A percentile compares a stretch with the other conserved stretches of the same genome.
These are phyloP conservation scores for Turnera subulata DNA, from an alignment of 345 rosid species.

Conservation along the genomic window DNA sequence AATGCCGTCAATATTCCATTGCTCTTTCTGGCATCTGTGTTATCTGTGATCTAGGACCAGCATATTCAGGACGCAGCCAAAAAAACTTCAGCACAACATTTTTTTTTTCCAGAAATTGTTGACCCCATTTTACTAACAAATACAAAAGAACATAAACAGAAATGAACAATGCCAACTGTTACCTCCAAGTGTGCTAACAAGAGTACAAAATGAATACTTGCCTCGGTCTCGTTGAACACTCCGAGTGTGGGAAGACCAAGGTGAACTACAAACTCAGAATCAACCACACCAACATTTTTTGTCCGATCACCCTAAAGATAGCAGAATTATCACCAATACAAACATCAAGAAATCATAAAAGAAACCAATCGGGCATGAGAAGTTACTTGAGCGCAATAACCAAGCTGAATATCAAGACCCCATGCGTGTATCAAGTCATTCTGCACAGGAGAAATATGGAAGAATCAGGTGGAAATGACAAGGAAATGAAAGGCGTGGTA, in stretches of 20 bases:
- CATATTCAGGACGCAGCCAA: too few relatives aligned
- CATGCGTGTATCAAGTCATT: conserved; percentile 93
- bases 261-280: conserved; percentile 83
- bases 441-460: conserved; percentile 32
- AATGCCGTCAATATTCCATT: not conserved
- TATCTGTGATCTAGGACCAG: too few relatives aligned
- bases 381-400: conserved; percentile 86
- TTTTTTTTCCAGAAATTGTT: not conserved
- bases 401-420: conserved; percentile 87
- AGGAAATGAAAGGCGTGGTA: not conserved
- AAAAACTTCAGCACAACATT: not conserved
- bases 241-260: conserved; percentile 83
- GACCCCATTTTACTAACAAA: not conserved
- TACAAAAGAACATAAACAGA: too few relatives aligned
- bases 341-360: conserved; percentile 2
- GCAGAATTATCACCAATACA: conserved; percentile 4
- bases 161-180: not conserved
- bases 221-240: conserved; percentile 36
- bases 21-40: not conserved
- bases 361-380: not conserved
- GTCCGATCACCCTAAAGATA: conserved; percentile 73
- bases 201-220: conserved; percentile 17
- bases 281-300: conserved; percentile 86
- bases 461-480: not conserved
- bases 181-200: not conserved